These are phyloP conservation scores for Ogataea nakhonphanomensis DNA, from an alignment of 805 yeast genomes.

Conservation along the genomic window DNA sequence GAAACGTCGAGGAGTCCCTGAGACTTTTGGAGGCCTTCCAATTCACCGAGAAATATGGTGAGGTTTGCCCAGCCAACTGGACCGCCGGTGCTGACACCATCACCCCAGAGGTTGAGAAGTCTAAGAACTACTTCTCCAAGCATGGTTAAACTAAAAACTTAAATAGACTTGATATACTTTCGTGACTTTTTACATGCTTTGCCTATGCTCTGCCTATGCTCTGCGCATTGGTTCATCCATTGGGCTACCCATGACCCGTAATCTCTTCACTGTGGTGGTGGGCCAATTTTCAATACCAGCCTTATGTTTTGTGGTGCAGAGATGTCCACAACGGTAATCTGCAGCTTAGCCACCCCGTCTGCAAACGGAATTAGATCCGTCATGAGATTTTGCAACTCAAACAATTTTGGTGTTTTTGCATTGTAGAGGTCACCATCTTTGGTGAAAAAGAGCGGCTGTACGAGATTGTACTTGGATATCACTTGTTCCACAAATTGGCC, in stretches of 20 bases:
- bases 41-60: conserved; percentile 98
- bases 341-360: conserved; percentile 7
- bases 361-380: conserved; percentile 17
- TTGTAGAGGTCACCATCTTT: conserved; percentile 26
- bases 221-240: no score
- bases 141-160: conserved; percentile 26
- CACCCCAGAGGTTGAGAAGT: conserved; percentile 73
- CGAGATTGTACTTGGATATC: conserved; percentile 12
- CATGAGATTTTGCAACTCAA: conserved; percentile 1
- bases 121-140: conserved; percentile 74
- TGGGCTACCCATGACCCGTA: no score
- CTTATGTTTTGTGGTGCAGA: conserved; percentile 4
- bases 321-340: conserved; percentile 21
- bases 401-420: conserved; percentile 11
- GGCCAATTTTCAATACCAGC: conserved; percentile 3
- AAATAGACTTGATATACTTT: not conserved
- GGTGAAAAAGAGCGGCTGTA: conserved; percentile 22
- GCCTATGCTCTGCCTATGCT: not conserved
- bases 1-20: conserved; percentile 96
- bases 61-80: conserved; percentile 99
- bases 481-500: conserved; percentile 17
- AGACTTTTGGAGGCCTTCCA: conserved; percentile 99
- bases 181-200: not conserved
- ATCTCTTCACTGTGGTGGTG: not conserved
- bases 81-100: conserved; percentile 90